Evolutionary conservation across 345 rosid species (phyloP).

Genomic region (Raphanus raphanistrum): DNA sequence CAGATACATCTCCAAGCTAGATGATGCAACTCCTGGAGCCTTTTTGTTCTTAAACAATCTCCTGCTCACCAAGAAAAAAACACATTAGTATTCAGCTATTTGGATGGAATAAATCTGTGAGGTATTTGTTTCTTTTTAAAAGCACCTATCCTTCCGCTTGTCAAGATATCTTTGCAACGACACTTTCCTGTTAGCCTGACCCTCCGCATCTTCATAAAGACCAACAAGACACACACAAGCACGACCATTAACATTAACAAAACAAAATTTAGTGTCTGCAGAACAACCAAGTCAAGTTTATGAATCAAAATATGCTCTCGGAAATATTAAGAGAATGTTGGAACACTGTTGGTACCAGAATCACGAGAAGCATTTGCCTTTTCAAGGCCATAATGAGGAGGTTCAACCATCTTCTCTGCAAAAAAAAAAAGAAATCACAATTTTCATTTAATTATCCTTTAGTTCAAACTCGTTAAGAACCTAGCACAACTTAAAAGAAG

Average conservation of each 20-base stretch:
- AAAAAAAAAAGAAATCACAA: neutral
- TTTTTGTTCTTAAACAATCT: slow-evolving; percentile 58
- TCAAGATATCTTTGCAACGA: slow-evolving; percentile 73
- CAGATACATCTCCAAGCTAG: slow-evolving; percentile 58
- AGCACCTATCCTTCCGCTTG: slow-evolving; percentile 79
- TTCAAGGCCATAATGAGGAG: slow-evolving; percentile 25
- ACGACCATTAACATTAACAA: neutral
- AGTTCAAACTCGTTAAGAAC: neutral
- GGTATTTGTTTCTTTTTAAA: neutral
- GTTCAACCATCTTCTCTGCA: slow-evolving; percentile 34
- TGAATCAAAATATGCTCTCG: neutral
- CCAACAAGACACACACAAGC: slow-evolving; percentile 30
- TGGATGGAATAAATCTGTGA: too few relatives aligned
- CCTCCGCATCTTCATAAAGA: slow-evolving; percentile 56
- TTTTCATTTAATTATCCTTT: neutral
- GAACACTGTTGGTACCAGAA: slow-evolving; percentile 27
- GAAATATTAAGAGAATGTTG: neutral
- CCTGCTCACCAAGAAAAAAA: slow-evolving; percentile 44
- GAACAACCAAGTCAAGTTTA: neutral
- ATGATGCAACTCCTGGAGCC: slow-evolving; percentile 45
- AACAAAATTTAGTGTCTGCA: neutral
- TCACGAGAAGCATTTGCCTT: slow-evolving; percentile 35
- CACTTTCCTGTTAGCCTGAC: slow-evolving; percentile 64
- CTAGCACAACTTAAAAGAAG: neutral
- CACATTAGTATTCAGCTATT: neutral